Evolutionary conservation across 2,329 filamentous ascomycete species (phyloP).

Genomic region (Cladorrhinum sp.): DNA sequence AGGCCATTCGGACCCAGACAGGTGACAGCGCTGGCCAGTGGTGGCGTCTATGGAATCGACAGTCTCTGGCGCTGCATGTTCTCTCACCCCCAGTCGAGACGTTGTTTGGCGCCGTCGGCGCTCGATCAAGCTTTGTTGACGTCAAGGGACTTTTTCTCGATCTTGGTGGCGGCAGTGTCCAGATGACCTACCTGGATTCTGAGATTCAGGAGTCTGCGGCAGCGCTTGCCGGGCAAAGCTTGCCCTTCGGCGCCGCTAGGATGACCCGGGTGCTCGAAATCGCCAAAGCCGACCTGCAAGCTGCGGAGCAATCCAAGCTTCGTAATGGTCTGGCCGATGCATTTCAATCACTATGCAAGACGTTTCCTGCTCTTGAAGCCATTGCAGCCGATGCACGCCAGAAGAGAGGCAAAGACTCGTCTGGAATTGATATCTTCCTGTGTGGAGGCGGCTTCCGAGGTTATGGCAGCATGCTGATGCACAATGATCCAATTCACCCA

Average conservation of each 20-base stretch:
- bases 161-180: slow-evolving; percentile 70
- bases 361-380: slow-evolving; percentile 51
- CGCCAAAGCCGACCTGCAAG: slow-evolving; percentile 39
- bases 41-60: background rate
- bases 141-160: slow-evolving; percentile 81
- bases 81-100: slow-evolving; percentile 80
- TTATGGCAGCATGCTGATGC: slow-evolving; percentile 87
- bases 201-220: slow-evolving; percentile 44
- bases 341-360: slow-evolving; percentile 50
- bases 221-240: slow-evolving; percentile 52
- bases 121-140: slow-evolving; percentile 67
- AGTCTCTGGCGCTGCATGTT: slow-evolving; percentile 62
- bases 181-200: slow-evolving; percentile 60
- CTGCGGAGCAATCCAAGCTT: slow-evolving; percentile 54
- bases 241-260: slow-evolving; percentile 61
- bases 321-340: slow-evolving; percentile 56
- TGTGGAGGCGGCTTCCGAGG: slow-evolving; percentile 88
- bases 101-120: slow-evolving; percentile 76
- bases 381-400: slow-evolving; percentile 37
- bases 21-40: slow-evolving; percentile 39
- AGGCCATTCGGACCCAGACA: slow-evolving; percentile 59
- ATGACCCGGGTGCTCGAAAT: slow-evolving; percentile 49
- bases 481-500: slow-evolving; percentile 66
- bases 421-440: slow-evolving; percentile 70
- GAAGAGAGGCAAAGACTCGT: slow-evolving; percentile 33